Base-by-base conservation (phyloP, 352 stramenopile species). In the Phytophthora foliorum region DNA sequence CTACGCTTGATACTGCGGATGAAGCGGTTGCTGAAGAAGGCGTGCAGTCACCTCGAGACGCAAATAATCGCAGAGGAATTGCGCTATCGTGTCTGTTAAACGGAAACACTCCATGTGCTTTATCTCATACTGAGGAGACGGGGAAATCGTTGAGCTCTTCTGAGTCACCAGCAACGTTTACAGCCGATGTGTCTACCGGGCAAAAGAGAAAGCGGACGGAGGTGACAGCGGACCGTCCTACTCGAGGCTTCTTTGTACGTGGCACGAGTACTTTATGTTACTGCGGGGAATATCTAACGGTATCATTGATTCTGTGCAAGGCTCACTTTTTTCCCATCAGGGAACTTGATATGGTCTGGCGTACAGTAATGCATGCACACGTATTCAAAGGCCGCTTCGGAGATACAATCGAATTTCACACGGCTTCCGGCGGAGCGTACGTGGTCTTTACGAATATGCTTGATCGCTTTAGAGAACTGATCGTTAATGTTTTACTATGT, bases 371-470 rank as follows among this genome's bases (percentile, higher is more conserved):
- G 75, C 78, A 90, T 54, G 78, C 80, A 21, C 82, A 90, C 34
- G 45, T 90, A 45, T 86, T 90, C 27, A 90, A 90, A 45, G 46
- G 48, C 2, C 69, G 77, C 11, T 90, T 90, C 56, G 82, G 82
- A 11, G 80, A 90, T 14, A 76, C 74, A 55, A 86, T 90, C 25
- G 82, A 90, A 59, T 88, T 90, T 46, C 82, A 87, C 54, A 87
- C 82, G 14, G 78, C 86, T 22, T 70, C 83, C 9, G 60, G 66
- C 25, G 85, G 78, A 53, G 21, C 57, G 85, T 91, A 81, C 36
- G 84, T 81, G 13, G 0, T 52, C 32, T 51, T 9, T 44, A 34
- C 27, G 27, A 31, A 31, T 7, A 31, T 31, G 2, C 5, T 31
- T 31, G 27, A 31, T 31, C 8, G 27, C 27, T 31, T 31, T 54